Evolutionary conservation across 2,329 filamentous ascomycete genomes (phyloP), one percentile per base, ranked within the genome.

Genomic region (Aschersonia sp.): DNA sequence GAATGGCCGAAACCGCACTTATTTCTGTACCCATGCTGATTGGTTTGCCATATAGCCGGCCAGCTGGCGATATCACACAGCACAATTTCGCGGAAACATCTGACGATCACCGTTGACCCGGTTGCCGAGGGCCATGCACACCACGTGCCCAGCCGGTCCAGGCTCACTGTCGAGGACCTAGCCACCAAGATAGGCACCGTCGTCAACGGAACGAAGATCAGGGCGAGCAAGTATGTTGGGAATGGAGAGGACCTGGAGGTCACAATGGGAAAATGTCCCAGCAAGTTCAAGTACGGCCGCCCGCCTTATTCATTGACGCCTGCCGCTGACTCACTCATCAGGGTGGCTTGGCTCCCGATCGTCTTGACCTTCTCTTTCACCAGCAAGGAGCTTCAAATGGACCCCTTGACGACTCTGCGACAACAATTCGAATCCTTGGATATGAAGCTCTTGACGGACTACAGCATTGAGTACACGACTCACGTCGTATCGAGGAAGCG

Each of bases 401-500:
- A 83, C 55, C 78, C 82, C 2, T 70, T 89, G 47, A 66, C 69
- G 2, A 68, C 69, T 14, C 73, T 88, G 30, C 78, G 78, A 52
- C 67, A 75, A 33, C 74, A 74, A 47, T 76, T 97, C 14, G 87
- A 94, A 60, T 77, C 82, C 43, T 72, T 94, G n/a, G 92, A 95
- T 59, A 82, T 97, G 63, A 97, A 96, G 63, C 81, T 87, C 11
- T 69, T 85, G 11, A 71, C 77, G 42, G 81, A 88, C 4, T 96
- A 87, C 62, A 68, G 85, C 30, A 67, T 74, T 30, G 73, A 69
- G 12, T 68, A 75, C 31, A 96, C 90, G 0, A 95, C 90, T 0
- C 89, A 97, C 63, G 84, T 94, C 9, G 80, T 97, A 35, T 81
- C 87, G 6, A 85, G 81, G 61, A 96, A 94, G 65, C 77, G 92